phyloP scores from a whole-genome alignment of 2,329 filamentous ascomycete species.

The Exophiala calicioides region DNA sequence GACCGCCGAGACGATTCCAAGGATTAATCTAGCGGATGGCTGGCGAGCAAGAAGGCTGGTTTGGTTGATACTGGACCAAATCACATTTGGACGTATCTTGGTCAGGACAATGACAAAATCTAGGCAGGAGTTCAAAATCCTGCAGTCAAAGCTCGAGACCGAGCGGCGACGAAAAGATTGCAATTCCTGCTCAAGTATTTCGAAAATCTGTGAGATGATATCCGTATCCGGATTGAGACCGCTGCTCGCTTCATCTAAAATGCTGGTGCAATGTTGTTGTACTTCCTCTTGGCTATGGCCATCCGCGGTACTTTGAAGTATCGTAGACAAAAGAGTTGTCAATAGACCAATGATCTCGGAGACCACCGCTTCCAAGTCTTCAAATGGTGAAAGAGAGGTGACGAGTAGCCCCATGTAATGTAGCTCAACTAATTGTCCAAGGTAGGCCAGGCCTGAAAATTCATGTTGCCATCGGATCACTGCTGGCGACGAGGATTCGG shows the following conservation, averaged over 20 bases:
- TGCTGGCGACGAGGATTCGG: slow-evolving; percentile 68
- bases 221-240: slow-evolving; percentile 57
- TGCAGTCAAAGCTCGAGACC: slow-evolving; percentile 62
- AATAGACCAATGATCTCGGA: slow-evolving; percentile 75
- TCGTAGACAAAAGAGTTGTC: slow-evolving; percentile 64
- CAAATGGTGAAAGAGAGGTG: slow-evolving; percentile 53
- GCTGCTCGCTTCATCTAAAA: slow-evolving; percentile 54
- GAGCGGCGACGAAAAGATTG: slow-evolving; percentile 57
- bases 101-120: slow-evolving; percentile 77
- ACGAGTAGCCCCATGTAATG: slow-evolving; percentile 47
- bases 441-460: slow-evolving; percentile 77
- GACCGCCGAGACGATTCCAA: slow-evolving; percentile 75
- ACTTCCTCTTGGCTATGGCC: slow-evolving; percentile 31
- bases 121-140: slow-evolving; percentile 72
- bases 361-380: slow-evolving; percentile 61
- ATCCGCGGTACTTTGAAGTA: slow-evolving; percentile 15
- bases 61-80: slow-evolving; percentile 86
- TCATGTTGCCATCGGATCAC: slow-evolving; percentile 72
- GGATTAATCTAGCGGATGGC: slow-evolving; percentile 73
- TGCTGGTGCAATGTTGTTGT: slow-evolving; percentile 41
- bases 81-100: slow-evolving; percentile 71
- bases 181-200: slow-evolving; percentile 74
- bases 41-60: slow-evolving; percentile 78
- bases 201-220: slow-evolving; percentile 77
- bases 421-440: slow-evolving; percentile 66